Evolutionary conservation across 148 eudicot genomes (phyloP), one percentile per base, ranked within the genome.

Genomic region (Agrostemma githago): DNA sequence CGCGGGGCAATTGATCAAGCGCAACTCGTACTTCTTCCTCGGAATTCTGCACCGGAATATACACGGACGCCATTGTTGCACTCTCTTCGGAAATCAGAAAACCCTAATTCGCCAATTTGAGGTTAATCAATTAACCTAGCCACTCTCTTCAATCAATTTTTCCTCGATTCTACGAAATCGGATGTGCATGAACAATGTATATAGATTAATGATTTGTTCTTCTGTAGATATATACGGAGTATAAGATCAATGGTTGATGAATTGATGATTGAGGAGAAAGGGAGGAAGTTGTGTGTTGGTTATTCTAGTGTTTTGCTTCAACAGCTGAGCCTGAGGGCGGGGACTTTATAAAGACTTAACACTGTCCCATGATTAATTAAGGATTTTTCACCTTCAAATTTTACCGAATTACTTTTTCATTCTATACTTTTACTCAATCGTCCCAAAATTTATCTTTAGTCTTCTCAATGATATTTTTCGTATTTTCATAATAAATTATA

Each of bases 1-100:
- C 97, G 15, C 88, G 83, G 4, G 99, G 99, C 8, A 96, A 84
- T 71, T 90, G 97, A 79, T 95, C 96, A 71, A 95, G 79, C 54
- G 87, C 80, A 2, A 92, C 96, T 71, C 94, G 78, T 2, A 95
- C 99, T 78, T 90, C 97, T 83, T 95, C 97, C 67, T 89, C 93
- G 37, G 98, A 88, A 72, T 90, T 87, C 69, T 92, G 97, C 67
- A 95, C 96, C 51, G 96, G 96, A 70, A 95, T 92, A 62, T 92
- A 95, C 48, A 95, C 92, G 74, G 80, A 82, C 77, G 91, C 92
- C 96, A 92, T 92, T 72, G 72, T 14, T 19, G 46, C 51, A 8
- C 15, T 37, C 4, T 11, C 64, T 60, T 15, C 5, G 16, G 5
- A 46, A 51, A 41, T 58, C 6, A 7, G 14, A 21, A 77, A 81